Conservation (phyloP, 2,329 filamentous ascomycete species). For the Cladosporium oxysporum region DNA sequence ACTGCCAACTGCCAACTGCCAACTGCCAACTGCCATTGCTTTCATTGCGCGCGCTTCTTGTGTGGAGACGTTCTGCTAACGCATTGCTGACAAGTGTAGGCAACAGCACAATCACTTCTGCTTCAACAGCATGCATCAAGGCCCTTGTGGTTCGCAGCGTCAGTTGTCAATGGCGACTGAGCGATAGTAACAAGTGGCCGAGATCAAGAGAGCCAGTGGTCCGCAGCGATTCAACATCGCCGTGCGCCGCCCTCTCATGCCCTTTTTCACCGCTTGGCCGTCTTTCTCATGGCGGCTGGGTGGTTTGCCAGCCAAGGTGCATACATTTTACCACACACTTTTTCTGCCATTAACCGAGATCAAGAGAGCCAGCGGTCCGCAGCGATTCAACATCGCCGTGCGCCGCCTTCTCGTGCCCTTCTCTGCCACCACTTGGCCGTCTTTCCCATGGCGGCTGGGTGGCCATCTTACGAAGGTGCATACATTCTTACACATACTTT, state of each 20-base stretch:
- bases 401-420: background rate
- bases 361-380: background rate
- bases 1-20: background rate
- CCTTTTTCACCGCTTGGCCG: background rate
- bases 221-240: background rate
- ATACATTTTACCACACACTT: background rate
- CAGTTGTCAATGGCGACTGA: background rate
- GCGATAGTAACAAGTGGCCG: background rate
- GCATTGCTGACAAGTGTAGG: background rate
- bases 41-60: background rate
- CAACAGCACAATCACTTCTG: background rate
- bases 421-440: background rate
- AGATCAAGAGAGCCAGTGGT: background rate
- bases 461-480: background rate
- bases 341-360: background rate
- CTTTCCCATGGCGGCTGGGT: background rate
- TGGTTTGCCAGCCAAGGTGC: background rate
- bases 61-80: background rate
- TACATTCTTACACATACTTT: background rate
- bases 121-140: background rate
- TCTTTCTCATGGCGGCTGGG: background rate
- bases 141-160: background rate
- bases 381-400: background rate
- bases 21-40: background rate
- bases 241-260: background rate